Percentiles rank a stretch among this genome's conserved stretches.
phyloP scores from a whole-genome alignment of 2,329 filamentous ascomycete species.

The Apiospora sp. region DNA sequence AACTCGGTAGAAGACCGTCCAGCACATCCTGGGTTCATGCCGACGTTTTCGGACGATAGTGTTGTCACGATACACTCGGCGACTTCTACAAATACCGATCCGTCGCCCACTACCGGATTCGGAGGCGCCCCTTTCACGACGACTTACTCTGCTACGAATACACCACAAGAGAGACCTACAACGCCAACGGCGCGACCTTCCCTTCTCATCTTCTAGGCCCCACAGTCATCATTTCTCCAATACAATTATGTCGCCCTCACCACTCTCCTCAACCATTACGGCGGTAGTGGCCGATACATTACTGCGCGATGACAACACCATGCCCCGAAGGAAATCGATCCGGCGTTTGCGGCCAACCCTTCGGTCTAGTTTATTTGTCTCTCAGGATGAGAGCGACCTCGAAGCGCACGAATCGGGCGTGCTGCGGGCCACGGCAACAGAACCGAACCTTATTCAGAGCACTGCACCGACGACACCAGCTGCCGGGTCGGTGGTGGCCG shows the following conservation, averaged over 20 bases:
- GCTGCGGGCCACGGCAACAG: conserved; percentile 33
- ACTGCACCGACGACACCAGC: conserved; percentile 7
- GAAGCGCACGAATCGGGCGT: conserved; percentile 32
- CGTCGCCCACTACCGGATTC: conserved; percentile 33
- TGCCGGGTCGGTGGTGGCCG: conserved; percentile 33
- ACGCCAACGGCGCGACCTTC: conserved; percentile 43
- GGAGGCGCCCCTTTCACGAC: conserved; percentile 31
- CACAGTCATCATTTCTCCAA: conserved; percentile 52
- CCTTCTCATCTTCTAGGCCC: conserved; percentile 42
- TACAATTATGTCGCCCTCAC: conserved; percentile 65
- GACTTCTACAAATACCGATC: conserved; percentile 39
- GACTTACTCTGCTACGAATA: conserved; percentile 34
- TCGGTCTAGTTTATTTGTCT: conserved; percentile 62
- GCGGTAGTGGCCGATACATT: conserved; percentile 65
- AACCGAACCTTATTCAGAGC: conserved; percentile 23
- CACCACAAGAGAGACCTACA: conserved; percentile 39
- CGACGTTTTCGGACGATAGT: conserved; percentile 41
- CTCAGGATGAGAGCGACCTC: conserved; percentile 50
- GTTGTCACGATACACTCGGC: conserved; percentile 41
- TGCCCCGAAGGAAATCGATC: conserved; percentile 52
- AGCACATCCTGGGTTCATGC: conserved; percentile 45
- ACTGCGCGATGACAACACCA: conserved; percentile 52
- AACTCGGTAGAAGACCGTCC: conserved; percentile 43
- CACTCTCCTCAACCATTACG: conserved; percentile 65
- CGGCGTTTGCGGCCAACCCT: conserved; percentile 59